Evolutionary conservation across 2,329 filamentous ascomycete species (phyloP).

Genomic region (Neonectria neomacrospora): DNA sequence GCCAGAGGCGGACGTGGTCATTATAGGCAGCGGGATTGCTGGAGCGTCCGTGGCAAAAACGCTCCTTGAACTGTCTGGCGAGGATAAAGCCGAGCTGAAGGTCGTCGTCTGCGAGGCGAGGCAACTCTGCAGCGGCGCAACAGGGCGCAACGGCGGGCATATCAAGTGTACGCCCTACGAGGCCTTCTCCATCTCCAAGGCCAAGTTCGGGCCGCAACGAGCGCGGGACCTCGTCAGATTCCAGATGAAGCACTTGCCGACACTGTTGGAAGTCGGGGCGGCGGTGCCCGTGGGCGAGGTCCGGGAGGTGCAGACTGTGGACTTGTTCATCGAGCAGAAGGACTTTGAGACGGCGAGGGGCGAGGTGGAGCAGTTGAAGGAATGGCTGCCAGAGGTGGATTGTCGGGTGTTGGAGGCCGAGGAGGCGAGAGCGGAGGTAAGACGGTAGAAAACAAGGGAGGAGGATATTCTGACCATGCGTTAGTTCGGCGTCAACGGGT

Average conservation of each 20-base stretch:
- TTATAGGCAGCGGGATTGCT: conserved; percentile 67
- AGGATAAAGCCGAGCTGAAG: conserved; percentile 1
- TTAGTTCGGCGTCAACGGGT: conserved; percentile 51
- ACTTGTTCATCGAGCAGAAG: conserved; percentile 55
- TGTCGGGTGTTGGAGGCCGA: conserved; percentile 49
- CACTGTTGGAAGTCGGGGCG: conserved; percentile 53
- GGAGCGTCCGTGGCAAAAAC: conserved; percentile 50
- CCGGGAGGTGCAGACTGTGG: conserved; percentile 58
- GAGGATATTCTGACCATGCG: neutral
- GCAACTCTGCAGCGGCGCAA: conserved; percentile 61
- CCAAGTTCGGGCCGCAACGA: conserved; percentile 46
- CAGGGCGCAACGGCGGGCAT: conserved; percentile 64
- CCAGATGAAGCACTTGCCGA: conserved; percentile 55
- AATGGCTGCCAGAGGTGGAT: conserved; percentile 55
- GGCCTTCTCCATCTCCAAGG: conserved; percentile 51
- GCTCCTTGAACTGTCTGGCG: conserved; percentile 41
- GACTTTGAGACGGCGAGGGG: conserved; percentile 49
- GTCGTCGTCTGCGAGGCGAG: conserved; percentile 64
- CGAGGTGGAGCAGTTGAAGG: conserved; percentile 48
- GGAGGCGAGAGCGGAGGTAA: conserved; percentile 48
- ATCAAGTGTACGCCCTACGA: conserved; percentile 59
- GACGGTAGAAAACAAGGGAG: neutral
- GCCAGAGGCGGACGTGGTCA: conserved; percentile 57
- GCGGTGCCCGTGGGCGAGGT: conserved; percentile 53
- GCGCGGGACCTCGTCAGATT: conserved; percentile 57